phyloP scores from a whole-genome alignment of 83 land plant genomes.

The Picea mariana region DNA sequence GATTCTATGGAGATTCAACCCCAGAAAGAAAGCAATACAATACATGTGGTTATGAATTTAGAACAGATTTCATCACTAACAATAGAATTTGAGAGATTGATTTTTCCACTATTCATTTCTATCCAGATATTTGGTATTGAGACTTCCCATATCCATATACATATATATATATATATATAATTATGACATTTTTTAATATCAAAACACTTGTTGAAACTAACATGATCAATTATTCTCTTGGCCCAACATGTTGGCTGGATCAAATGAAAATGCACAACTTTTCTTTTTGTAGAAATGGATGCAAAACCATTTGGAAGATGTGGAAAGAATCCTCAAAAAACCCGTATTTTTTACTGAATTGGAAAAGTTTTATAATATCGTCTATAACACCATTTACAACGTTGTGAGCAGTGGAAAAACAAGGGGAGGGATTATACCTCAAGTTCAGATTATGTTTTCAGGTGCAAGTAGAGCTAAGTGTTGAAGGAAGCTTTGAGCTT shows the following conservation, averaged over 20 bases:
- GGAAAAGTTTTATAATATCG: constrained; percentile 38
- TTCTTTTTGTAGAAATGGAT: constrained; percentile 45
- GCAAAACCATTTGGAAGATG: constrained; percentile 42
- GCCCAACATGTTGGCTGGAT: constrained; percentile 40
- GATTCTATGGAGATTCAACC: constrained; percentile 57
- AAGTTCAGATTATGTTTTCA: no score
- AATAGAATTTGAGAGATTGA: constrained; percentile 39
- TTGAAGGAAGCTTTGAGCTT: no score
- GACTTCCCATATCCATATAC: neutral
- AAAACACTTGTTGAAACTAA: no score
- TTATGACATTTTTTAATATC: no score
- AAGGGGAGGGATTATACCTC: constrained; percentile 30
- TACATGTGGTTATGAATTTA: constrained; percentile 37
- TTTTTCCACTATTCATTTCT: constrained; percentile 58
- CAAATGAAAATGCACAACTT: constrained; percentile 30
- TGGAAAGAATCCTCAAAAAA: constrained; percentile 39
- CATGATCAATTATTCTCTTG: no score
- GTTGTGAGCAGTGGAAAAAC: constrained; percentile 29
- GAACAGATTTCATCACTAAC: constrained; percentile 48
- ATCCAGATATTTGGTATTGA: constrained; percentile 32
- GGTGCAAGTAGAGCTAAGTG: no score
- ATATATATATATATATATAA: no score
- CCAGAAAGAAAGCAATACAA: constrained; percentile 36
- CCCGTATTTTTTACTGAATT: constrained; percentile 57
- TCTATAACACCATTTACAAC: constrained; percentile 34